Evolutionary conservation across 2,329 filamentous ascomycete genomes (phyloP), one percentile per base, ranked within the genome.

Genomic region (Hymenoscyphus repandus): DNA sequence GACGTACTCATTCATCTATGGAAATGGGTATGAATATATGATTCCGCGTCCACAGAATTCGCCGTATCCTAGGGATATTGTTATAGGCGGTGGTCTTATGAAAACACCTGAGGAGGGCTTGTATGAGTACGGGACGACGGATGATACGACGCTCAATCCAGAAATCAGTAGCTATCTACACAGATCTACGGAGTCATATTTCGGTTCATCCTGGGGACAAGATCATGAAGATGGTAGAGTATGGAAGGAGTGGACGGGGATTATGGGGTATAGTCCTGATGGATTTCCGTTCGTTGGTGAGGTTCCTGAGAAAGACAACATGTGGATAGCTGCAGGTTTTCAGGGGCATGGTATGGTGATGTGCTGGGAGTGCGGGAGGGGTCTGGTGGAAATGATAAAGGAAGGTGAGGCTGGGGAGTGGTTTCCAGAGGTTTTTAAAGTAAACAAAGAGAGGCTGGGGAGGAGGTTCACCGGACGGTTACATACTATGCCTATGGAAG

Each of bases 21-120:
- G 72, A 1, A 66, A 69, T 20, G 80, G 82, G 0, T 86, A 83
- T 60, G 84, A 87, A 53, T 88, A 87, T 64, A 80, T 87, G 73
- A 77, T 86, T 7, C 73, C 78, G 1, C 72, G 79, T 1, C 75
- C 76, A 0, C 65, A 69, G n/a, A 72, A 72, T 0, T 70, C 72
- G 2, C 58, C 55, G 15, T 66, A 69, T 34, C 62, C 54, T 6
- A 64, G 65, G 2, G 66, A 70, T 53, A 62, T 70, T 15, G 51
- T 70, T 2, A 61, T 62, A 2, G 60, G 60, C 4, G 65, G 65
- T 0, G 57, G 60, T 1, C 33, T 57, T 1, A 55, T 54, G n/a
- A 53, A 55, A 30, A 49, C 55, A 1, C 37, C 44, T 9, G 36
- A 52, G 10, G 60, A 64, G 43, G 78, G 78, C 0, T 56, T 60